Percentiles rank a stretch among this genome's conserved stretches.
Conservation (phyloP, 495 filamentous ascomycete species). For the Aspergillus cristatus region DNA sequence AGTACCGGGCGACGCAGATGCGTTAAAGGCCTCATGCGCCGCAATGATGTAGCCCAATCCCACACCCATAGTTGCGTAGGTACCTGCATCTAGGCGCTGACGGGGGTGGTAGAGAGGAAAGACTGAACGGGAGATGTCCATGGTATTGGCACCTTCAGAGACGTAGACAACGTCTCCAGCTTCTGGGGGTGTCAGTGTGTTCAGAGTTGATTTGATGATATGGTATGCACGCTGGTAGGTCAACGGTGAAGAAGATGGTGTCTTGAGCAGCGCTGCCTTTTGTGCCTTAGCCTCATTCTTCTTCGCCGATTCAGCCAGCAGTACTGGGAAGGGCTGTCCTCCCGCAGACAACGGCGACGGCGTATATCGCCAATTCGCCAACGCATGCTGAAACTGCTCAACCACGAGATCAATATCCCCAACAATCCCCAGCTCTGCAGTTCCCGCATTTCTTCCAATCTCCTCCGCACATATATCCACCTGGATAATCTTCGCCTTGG, state of each 20-base stretch:
- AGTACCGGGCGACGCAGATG: slow-evolving; percentile 9
- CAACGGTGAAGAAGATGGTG: slow-evolving; percentile 32
- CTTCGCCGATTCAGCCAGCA: slow-evolving; percentile 27
- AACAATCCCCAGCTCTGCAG: slow-evolving; percentile 38
- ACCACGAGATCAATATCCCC: slow-evolving; percentile 47
- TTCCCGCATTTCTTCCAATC: slow-evolving; percentile 40
- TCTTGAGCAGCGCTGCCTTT: slow-evolving; percentile 26
- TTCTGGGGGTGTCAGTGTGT: slow-evolving; percentile 27
- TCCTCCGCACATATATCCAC: slow-evolving; percentile 52
- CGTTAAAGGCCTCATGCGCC: slow-evolving; percentile 52
- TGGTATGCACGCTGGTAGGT: slow-evolving; percentile 48
- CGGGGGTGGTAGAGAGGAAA: slow-evolving; percentile 51
- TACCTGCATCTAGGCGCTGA: slow-evolving; percentile 54
- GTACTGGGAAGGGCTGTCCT: slow-evolving; percentile 16
- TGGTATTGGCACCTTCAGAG: slow-evolving; percentile 59
- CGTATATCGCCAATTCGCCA: slow-evolving; percentile 37
- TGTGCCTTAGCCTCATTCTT: slow-evolving; percentile 41
- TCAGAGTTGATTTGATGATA: slow-evolving; percentile 41
- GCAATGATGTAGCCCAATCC: slow-evolving; percentile 57
- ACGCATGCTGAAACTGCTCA: slow-evolving; percentile 31
- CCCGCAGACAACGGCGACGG: slow-evolving; percentile 22
- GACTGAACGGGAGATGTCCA: slow-evolving; percentile 56
- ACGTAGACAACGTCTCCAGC: slow-evolving; percentile 50
- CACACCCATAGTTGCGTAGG: slow-evolving; percentile 61
- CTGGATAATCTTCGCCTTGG: slow-evolving; percentile 46